Evolutionary conservation across 305 asterid genomes (phyloP), one percentile per base, ranked within the genome.

Genomic region (Plantago lanceolata): DNA sequence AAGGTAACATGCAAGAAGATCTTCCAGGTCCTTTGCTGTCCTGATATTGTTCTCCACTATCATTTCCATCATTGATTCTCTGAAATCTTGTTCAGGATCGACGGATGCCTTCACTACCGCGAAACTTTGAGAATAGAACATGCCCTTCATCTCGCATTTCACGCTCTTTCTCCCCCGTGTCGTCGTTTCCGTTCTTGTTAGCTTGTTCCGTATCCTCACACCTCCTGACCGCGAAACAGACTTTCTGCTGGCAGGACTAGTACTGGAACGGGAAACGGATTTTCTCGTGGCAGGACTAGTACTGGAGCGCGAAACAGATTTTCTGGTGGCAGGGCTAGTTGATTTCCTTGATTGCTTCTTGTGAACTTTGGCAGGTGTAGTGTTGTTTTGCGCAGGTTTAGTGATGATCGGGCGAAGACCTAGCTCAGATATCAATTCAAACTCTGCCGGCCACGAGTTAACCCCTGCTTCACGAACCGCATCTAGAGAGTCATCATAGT

Each of bases 41-140:
- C 71, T 73, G 1, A 86, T 84, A 24, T 86, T 79, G 40, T 90
- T 88, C 75, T 90, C 95, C 59, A 72, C 80, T 2, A 90, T 78
- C 97, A 90, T 90, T 66, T 90, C 97, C 82, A 80, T 65, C 96
- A 88, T 90, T 0, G 97, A 90, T 0, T 90, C 95, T 61, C 80
- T 77, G 66, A 90, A 88, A 70, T 90, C 97, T 19, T 69, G 85
- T 47, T 88, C 81, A 0, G 97, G 97, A 70, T 90, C 96, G 18
- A 82, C n/a, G 3, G 97, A 90, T 2, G 95, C 79, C 68, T 90
- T 90, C 55, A 90, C 97, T 17, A 90, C 70, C 14, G 95, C 97
- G 54, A 90, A 77, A 33, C 97, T 77, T 69, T 79, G 87, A 0
- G 82, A 58, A 48, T 61, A 66, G 16, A 72, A 67, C 66, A 73